phyloP scores from a whole-genome alignment of 1,284 basidiomycete species.

The Phylloboletellus chloephorus region DNA sequence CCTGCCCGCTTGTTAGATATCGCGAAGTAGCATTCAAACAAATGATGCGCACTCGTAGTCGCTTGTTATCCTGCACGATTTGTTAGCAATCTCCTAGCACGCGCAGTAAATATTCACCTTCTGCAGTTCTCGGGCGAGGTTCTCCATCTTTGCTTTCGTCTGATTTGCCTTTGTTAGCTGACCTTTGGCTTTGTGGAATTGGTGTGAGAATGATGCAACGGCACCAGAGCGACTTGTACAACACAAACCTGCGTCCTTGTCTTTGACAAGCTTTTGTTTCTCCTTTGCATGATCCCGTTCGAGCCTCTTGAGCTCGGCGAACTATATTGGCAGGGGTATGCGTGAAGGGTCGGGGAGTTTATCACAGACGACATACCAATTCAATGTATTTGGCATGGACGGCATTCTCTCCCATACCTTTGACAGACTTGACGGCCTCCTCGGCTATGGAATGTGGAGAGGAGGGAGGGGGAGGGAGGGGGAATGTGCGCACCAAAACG shows the following conservation, averaged over 20 bases:
- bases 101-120: constrained; percentile 48
- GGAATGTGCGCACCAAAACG: constrained; percentile 52
- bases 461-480: constrained; percentile 4
- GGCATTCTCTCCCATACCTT: constrained; percentile 69
- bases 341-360: constrained; percentile 14
- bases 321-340: constrained; percentile 42
- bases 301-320: constrained; percentile 74
- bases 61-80: constrained; percentile 68
- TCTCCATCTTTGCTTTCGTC: constrained; percentile 83
- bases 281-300: constrained; percentile 83
- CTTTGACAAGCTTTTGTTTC: constrained; percentile 80
- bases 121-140: constrained; percentile 75
- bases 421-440: constrained; percentile 76
- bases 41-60: constrained; percentile 56
- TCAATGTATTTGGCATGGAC: constrained; percentile 81
- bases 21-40: neutral
- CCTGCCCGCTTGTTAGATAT: constrained; percentile 42
- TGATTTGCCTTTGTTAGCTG: constrained; percentile 81
- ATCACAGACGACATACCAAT: constrained; percentile 46
- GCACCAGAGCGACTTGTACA: constrained; percentile 12
- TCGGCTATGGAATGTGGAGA: constrained; percentile 48
- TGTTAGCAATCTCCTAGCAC: constrained; percentile 13
- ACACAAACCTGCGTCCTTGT: constrained; percentile 74
- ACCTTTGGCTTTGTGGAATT: constrained; percentile 54
- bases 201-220: constrained; percentile 13